Evolutionary conservation across 73 alveolate genomes (phyloP).

Genomic region (Diophrys appendiculata): DNA sequence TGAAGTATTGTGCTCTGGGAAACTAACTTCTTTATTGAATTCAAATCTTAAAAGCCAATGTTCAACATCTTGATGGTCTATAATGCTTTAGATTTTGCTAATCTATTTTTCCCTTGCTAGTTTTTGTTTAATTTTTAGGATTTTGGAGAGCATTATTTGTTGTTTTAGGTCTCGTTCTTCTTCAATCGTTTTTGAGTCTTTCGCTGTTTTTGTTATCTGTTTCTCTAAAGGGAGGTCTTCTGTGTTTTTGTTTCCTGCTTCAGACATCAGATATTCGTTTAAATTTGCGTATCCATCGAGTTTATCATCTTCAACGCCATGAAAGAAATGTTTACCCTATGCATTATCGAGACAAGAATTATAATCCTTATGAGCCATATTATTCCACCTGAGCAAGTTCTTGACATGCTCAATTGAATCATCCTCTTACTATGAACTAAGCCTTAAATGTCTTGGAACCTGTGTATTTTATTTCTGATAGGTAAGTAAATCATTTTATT

Average conservation of each 20-base stretch:
- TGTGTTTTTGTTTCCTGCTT: neutral
- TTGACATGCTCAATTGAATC: neutral
- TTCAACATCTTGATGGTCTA: neutral
- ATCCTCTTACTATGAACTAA: neutral
- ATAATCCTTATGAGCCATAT: neutral
- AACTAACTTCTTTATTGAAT: neutral
- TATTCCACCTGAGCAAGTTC: neutral
- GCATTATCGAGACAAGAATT: neutral
- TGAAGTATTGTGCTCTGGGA: neutral
- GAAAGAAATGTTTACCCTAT: neutral
- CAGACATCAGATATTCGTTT: neutral
- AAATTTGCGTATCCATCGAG: neutral
- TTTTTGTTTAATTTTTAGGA: too few species aligned
- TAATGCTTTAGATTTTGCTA: neutral
- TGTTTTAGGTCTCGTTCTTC: neutral
- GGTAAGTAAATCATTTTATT: neutral
- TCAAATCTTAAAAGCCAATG: neutral
- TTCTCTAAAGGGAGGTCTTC: neutral
- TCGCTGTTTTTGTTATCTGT: neutral
- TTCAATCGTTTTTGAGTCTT: neutral
- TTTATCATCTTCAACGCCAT: neutral
- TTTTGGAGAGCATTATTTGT: too few species aligned
- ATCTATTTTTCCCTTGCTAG: neutral
- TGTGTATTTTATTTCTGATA: neutral
- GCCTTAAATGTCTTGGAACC: neutral